A percentile compares a stretch with the other conserved stretches of the same genome.
These are phyloP conservation scores for Monosporascus ibericus DNA, from an alignment of 2,329 filamentous ascomycete genomes.

Conservation along the genomic window DNA sequence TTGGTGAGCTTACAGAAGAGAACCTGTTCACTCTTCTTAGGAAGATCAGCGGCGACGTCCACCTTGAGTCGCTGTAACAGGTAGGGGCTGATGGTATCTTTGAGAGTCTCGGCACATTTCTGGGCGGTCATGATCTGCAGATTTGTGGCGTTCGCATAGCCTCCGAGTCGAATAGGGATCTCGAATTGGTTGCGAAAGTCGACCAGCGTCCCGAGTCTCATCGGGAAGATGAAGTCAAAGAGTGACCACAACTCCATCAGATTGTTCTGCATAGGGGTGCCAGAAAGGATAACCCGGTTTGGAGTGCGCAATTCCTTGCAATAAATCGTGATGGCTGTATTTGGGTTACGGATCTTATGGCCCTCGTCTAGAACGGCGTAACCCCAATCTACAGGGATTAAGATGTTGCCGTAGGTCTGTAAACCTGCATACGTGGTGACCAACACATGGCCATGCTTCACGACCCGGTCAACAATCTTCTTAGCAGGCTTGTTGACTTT, in stretches of 20 bases:
- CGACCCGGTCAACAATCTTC: constrained; percentile 75
- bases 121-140: constrained; percentile 90
- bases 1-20: constrained; percentile 89
- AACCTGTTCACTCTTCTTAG: constrained; percentile 93
- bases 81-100: constrained; percentile 90
- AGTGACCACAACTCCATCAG: constrained; percentile 92
- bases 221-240: constrained; percentile 96
- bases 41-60: constrained; percentile 88
- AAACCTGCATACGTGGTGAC: constrained; percentile 94
- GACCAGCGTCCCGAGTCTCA: constrained; percentile 86
- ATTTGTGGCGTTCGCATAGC: constrained; percentile 92
- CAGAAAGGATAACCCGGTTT: constrained; percentile 88
- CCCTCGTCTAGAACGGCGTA: constrained; percentile 95
- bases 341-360: constrained; percentile 96
- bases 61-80: constrained; percentile 87
- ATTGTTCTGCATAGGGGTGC: constrained; percentile 97
- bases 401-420: constrained; percentile 80
- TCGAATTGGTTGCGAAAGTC: constrained; percentile 90
- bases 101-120: constrained; percentile 88
- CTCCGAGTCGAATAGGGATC: constrained; percentile 85
- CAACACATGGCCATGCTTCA: constrained; percentile 80
- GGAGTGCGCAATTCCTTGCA: constrained; percentile 90
- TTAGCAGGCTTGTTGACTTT: constrained; percentile 65
- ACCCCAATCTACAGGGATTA: constrained; percentile 82
- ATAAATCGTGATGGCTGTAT: constrained; percentile 87